Conservation (phyloP, 306 rosid genomes). For the Corylus heterophylla region DNA sequence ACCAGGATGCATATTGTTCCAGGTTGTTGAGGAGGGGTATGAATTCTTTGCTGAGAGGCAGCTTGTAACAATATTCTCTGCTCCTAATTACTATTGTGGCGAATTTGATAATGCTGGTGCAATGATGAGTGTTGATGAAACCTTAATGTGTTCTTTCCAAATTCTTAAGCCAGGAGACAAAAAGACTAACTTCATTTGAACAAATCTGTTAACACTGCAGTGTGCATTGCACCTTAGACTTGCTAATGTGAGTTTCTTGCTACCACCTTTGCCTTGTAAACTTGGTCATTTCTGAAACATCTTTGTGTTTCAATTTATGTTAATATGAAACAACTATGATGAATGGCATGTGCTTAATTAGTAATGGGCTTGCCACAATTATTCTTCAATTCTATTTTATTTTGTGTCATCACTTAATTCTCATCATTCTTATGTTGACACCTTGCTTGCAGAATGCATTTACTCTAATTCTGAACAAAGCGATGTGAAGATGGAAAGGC, state of each 20-base stretch:
- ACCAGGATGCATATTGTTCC: constrained; percentile 12
- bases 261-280: neutral
- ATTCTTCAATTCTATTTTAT: too few species aligned
- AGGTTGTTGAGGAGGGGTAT: constrained; percentile 46
- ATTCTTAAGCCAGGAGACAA: constrained; percentile 42
- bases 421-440: neutral
- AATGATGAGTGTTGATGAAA: constrained; percentile 44
- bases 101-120: constrained; percentile 50
- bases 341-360: neutral
- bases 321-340: neutral
- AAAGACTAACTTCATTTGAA: constrained; percentile 25
- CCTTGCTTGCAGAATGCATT: neutral
- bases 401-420: neutral
- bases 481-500: constrained; percentile 6
- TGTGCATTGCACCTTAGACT: constrained; percentile 4
- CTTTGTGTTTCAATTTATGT: neutral
- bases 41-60: constrained; percentile 46
- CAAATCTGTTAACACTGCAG: constrained; percentile 11
- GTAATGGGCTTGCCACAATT: too few species aligned
- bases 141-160: constrained; percentile 47
- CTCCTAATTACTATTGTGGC: constrained; percentile 42
- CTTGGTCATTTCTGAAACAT: neutral
- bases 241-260: neutral
- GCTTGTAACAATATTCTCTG: constrained; percentile 46
- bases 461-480: neutral